These are phyloP conservation scores for Actinomortierella ambigua DNA, from an alignment of 371 early-diverging fungal genomes.

Conservation along the genomic window DNA sequence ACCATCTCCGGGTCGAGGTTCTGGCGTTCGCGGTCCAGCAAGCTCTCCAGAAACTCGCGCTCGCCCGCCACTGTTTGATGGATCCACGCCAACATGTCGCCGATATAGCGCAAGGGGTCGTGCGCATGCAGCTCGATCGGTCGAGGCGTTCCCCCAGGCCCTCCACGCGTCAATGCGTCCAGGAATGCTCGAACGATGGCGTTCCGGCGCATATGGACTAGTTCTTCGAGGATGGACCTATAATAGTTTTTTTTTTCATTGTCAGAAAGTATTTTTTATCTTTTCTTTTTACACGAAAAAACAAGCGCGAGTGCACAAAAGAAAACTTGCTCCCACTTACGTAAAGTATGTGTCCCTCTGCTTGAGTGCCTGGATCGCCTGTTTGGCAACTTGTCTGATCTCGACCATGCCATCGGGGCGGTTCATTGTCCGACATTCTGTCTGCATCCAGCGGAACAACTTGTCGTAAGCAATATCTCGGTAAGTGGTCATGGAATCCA, in stretches of 20 bases:
- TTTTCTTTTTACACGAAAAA: constrained; percentile 3
- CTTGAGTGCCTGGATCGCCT: constrained; percentile 73
- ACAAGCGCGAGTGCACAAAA: not conserved
- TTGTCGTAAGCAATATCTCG: constrained; percentile 81
- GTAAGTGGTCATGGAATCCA: constrained; percentile 72
- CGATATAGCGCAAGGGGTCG: constrained; percentile 88
- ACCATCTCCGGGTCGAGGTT: constrained; percentile 24
- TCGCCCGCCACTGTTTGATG: constrained; percentile 92
- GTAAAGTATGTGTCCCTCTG: constrained; percentile 78
- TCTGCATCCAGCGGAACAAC: constrained; percentile 81
- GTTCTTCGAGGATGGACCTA: constrained; percentile 74
- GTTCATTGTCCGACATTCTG: constrained; percentile 71
- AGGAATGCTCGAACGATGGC: constrained; percentile 77
- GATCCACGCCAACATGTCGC: constrained; percentile 96
- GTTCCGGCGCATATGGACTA: constrained; percentile 72
- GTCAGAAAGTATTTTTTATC: not conserved
- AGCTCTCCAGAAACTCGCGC: constrained; percentile 82
- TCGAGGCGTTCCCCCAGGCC: constrained; percentile 81
- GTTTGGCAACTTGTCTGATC: constrained; percentile 65
- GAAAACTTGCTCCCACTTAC: constrained; percentile 57
- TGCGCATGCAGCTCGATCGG: constrained; percentile 93
- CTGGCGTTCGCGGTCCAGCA: constrained; percentile 53
- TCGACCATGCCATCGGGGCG: constrained; percentile 72
- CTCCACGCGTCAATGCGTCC: constrained; percentile 85
- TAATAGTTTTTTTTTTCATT: not conserved